Conservation (phyloP, 768 basidiomycete species). For the Agaricus sinodeliciosus region DNA sequence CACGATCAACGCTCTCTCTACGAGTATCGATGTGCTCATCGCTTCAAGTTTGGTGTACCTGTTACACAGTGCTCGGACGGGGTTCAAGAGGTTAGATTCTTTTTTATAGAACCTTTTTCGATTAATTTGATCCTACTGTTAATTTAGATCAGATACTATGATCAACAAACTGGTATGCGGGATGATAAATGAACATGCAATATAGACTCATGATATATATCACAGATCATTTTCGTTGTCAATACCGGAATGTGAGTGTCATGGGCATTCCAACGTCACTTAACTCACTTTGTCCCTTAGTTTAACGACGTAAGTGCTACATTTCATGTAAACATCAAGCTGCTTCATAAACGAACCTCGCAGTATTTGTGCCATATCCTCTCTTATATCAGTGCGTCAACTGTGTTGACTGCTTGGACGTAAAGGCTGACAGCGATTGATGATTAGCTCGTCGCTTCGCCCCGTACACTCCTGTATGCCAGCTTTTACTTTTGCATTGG, state of each 20-base stretch:
- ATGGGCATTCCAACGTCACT: neutral
- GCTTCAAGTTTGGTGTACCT: conserved; percentile 39
- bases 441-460: conserved; percentile 31
- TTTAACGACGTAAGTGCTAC: conserved; percentile 27
- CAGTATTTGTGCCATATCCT: conserved; percentile 40
- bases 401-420: neutral
- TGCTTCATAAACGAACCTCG: neutral
- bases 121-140: neutral
- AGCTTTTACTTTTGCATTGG: conserved; percentile 49
- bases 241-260: conserved; percentile 40
- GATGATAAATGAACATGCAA: neutral
- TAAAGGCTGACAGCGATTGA: neutral
- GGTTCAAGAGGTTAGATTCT: conserved; percentile 34
- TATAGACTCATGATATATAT: neutral
- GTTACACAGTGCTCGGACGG: conserved; percentile 42
- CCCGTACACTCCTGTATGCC: conserved; percentile 38
- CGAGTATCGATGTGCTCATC: conserved; percentile 42
- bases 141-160: conserved; percentile 38
- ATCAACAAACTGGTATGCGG: conserved; percentile 37
- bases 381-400: conserved; percentile 36
- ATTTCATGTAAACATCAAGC: neutral
- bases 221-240: conserved; percentile 45
- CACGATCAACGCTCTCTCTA: conserved; percentile 44
- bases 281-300: conserved; percentile 15
- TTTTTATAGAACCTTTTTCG: neutral